A percentile compares a stretch with the other conserved stretches of the same genome.
phyloP scores from a whole-genome alignment of 2,329 filamentous ascomycete species.

The Mycosphaerelloides madeirae region DNA sequence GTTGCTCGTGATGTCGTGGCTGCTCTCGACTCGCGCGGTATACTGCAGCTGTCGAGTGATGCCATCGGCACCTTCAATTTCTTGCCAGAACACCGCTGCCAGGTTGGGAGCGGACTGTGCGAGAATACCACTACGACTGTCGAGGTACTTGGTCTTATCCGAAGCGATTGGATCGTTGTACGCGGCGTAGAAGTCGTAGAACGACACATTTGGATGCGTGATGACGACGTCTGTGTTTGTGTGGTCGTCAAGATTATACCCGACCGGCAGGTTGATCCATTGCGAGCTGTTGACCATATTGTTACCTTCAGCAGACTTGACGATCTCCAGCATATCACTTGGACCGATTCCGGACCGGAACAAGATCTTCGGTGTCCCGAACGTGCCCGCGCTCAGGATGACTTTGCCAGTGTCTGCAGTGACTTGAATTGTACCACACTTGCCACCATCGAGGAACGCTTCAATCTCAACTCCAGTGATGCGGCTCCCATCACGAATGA shows the following conservation, averaged over 20 bases:
- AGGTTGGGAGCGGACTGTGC: constrained; percentile 63
- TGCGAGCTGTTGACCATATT: constrained; percentile 42
- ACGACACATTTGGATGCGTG: constrained; percentile 48
- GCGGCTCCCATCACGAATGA: constrained; percentile 59
- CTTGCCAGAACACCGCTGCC: constrained; percentile 58
- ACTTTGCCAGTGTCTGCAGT: constrained; percentile 57
- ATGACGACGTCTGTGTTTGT: constrained; percentile 56
- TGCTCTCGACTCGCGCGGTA: constrained; percentile 60
- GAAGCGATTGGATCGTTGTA: constrained; percentile 43
- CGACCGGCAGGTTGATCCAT: constrained; percentile 51
- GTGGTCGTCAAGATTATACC: constrained; percentile 48
- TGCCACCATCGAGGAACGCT: constrained; percentile 49
- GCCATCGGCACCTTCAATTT: constrained; percentile 54
- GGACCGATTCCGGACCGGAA: constrained; percentile 63
- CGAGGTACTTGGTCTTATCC: constrained; percentile 41
- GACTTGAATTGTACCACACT: constrained; percentile 57
- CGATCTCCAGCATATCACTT: constrained; percentile 46
- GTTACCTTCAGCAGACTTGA: constrained; percentile 43
- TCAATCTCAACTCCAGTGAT: constrained; percentile 67
- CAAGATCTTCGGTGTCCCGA: constrained; percentile 61
- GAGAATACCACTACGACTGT: constrained; percentile 54
- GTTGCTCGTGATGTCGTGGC: constrained; percentile 41
- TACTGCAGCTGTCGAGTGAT: constrained; percentile 61
- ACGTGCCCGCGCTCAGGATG: constrained; percentile 51
- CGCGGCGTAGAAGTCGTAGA: constrained; percentile 63